Conservation (phyloP, 106 monocot species). For the Ottelia alismoides region DNA sequence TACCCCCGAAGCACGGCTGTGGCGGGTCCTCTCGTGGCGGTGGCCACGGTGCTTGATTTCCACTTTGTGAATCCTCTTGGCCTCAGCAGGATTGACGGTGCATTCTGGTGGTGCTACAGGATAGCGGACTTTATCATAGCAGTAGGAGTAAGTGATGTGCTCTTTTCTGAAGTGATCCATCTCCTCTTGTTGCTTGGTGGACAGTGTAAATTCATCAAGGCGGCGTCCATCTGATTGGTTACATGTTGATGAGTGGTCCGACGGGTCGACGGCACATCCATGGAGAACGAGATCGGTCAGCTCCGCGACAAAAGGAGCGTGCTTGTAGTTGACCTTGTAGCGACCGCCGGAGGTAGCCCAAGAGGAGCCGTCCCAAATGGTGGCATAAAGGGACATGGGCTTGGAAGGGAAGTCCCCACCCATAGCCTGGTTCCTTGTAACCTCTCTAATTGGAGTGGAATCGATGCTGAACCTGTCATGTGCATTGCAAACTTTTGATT, state of each 20-base stretch:
- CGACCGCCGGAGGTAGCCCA: conserved; percentile 72
- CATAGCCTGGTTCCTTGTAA: conserved; percentile 22
- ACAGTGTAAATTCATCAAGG: conserved; percentile 19
- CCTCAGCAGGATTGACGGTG: conserved; percentile 21
- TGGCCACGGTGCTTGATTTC: conserved; percentile 11
- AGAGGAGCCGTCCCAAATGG: conserved; percentile 63
- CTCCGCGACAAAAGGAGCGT: conserved; percentile 46
- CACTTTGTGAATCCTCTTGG: conserved; percentile 12
- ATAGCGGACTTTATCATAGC: conserved; percentile 46
- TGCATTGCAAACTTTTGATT: neutral
- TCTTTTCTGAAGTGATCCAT: conserved; percentile 33
- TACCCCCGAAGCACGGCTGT: no score
- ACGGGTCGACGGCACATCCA: conserved; percentile 24
- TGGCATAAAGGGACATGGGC: conserved; percentile 74
- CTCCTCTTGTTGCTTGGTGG: conserved; percentile 19
- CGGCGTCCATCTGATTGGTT: neutral
- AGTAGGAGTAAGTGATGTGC: conserved; percentile 51
- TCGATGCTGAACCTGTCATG: conserved; percentile 63
- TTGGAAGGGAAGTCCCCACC: conserved; percentile 44
- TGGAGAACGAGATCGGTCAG: conserved; percentile 46
- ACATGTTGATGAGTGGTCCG: conserved; percentile 16
- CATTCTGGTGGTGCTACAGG: conserved; percentile 29
- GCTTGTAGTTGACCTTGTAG: conserved; percentile 55
- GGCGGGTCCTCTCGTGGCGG: no score
- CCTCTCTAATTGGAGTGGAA: conserved; percentile 36